Evolutionary conservation across 116 monocot species (phyloP).

Genomic region (Cymodocea nodosa): DNA sequence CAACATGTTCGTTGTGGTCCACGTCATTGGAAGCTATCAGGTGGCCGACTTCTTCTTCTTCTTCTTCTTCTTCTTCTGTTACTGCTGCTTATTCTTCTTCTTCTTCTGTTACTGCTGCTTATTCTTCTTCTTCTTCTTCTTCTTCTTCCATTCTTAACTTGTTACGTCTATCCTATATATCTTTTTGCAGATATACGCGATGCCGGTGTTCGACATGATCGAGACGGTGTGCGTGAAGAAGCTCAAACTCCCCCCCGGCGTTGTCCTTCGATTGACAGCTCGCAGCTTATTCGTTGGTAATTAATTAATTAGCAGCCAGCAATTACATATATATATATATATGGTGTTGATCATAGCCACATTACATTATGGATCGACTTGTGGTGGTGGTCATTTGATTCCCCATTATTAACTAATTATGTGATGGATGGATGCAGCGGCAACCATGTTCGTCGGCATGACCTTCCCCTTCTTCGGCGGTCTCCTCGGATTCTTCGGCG

Average conservation of each 20-base stretch:
- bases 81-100: too few relatives aligned
- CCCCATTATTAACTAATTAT: too few relatives aligned
- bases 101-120: too few relatives aligned
- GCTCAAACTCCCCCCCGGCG: slow-evolving; percentile 11
- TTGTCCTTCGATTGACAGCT: slow-evolving; percentile 16
- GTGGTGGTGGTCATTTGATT: background rate
- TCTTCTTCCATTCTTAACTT: background rate
- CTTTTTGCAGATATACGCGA: slow-evolving; percentile 62
- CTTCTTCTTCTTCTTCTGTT: too few relatives aligned
- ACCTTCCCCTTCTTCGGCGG: slow-evolving; percentile 16
- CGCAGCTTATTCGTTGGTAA: slow-evolving; percentile 28
- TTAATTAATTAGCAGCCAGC: background rate
- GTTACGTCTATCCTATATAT: too few relatives aligned
- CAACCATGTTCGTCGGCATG: slow-evolving; percentile 18
- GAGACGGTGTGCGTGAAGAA: slow-evolving; percentile 27
- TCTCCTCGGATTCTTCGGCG: slow-evolving; percentile 19
- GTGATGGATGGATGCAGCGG: slow-evolving; percentile 5
- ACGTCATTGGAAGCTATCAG: slow-evolving; percentile 19
- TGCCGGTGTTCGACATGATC: slow-evolving; percentile 84
- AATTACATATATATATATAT: too few relatives aligned
- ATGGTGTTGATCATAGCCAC: background rate
- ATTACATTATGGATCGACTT: too few relatives aligned
- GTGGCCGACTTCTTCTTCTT: background rate
- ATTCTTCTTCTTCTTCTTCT: background rate
- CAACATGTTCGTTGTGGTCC: slow-evolving; percentile 73